Evolutionary conservation across 352 stramenopile species (phyloP).

Genomic region (Phytopythium aichiense): DNA sequence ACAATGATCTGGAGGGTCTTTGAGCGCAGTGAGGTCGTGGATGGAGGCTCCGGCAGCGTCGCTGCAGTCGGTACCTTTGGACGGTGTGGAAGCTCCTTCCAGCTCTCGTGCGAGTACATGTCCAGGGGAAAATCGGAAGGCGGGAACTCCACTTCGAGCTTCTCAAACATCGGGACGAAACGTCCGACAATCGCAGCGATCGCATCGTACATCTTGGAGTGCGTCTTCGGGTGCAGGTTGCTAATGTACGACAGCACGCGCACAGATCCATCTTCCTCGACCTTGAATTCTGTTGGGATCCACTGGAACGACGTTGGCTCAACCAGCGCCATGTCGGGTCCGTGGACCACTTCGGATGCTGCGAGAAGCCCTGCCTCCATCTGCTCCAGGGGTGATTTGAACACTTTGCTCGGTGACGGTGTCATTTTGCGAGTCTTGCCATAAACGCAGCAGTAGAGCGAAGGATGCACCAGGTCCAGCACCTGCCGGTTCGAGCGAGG

Average conservation of each 20-base stretch:
- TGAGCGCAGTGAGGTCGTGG: constrained; percentile 12
- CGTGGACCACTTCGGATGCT: background rate
- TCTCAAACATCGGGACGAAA: constrained; percentile 42
- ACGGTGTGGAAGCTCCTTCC: constrained; percentile 10
- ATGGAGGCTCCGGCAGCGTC: background rate
- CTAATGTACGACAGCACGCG: constrained; percentile 48
- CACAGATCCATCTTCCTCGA: constrained; percentile 13
- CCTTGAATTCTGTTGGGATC: constrained; percentile 32
- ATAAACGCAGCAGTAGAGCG: constrained; percentile 53
- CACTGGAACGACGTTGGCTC: constrained; percentile 27
- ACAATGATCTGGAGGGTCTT: constrained; percentile 40
- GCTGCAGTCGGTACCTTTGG: constrained; percentile 11
- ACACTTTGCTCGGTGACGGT: background rate
- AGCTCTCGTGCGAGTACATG: constrained; percentile 13
- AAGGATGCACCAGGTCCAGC: constrained; percentile 56
- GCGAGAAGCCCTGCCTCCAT: constrained; percentile 29
- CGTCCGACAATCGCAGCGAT: constrained; percentile 24
- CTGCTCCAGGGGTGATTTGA: constrained; percentile 13
- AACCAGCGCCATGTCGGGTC: constrained; percentile 5
- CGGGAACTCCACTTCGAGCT: constrained; percentile 6
- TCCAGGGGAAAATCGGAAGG: background rate
- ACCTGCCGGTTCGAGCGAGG: constrained; percentile 41
- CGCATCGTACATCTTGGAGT: constrained; percentile 23
- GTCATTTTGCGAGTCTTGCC: constrained; percentile 18
- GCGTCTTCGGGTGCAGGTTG: constrained; percentile 34